Evolutionary conservation across 2,329 filamentous ascomycete genomes (phyloP), one percentile per base, ranked within the genome.

Genomic region (Colletotrichum sp.): DNA sequence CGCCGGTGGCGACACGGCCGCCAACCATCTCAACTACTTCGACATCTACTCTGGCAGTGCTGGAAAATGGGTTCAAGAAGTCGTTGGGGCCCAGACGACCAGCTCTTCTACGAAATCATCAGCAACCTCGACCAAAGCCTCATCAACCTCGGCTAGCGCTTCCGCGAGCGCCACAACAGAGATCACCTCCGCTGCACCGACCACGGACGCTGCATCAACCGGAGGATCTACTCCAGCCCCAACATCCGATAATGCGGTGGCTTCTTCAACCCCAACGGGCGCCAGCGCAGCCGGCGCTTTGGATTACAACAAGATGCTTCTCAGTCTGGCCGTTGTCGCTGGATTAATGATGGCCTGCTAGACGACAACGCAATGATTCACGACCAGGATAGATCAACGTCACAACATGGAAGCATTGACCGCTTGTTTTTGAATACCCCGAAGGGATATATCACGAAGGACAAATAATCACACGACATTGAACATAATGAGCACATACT

Each of bases 21-120:
- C 80, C 10, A 80, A 80, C 10, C 85, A 86, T 69, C 79, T 83
- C 12, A 84, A 84, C 77, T 86, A 86, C 72, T 76, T 76, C 48
- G 71, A 76, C 24, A 34, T 76, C 3, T 76, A 74, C 32, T 74
- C 71, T 9, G 24, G 21, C 16, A 66, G 69, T 10, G 74, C 71
- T n/a, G 74, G 74, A 13, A 71, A 74, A 32, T 76, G 74, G 74
- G 74, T 75, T 34, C 65, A 71, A 26, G 59, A 67, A 8, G 55
- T 75, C 59, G 65, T 76, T 30, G 39, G 71, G 28, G 48, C 52
- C 18, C 64, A 28, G 12, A 55, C 65, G 5, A 28, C 59, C 15
- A 61, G 28, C 21, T 61, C 74, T 26, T 66, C 74, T 12, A 36
- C 59, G 2, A 30, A 7, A 21, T 36, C 59, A 30, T 65, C 24